Evolutionary conservation across 192 early-diverging fungal genomes (phyloP).

Genomic region (Rhizophagus sp.): DNA sequence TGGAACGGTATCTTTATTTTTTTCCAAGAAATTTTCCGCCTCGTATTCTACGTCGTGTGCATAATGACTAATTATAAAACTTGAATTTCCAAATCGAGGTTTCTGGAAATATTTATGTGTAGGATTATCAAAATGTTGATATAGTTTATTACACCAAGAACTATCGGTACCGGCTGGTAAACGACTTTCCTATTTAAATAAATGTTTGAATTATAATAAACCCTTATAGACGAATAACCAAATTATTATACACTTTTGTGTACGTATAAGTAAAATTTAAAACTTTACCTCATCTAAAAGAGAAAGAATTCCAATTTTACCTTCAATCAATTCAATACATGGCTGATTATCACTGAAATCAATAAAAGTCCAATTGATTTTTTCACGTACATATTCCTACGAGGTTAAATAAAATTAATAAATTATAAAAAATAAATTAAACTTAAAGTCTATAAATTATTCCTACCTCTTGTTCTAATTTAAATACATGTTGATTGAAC

Average conservation of each 20-base stretch:
- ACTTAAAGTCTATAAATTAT: background rate
- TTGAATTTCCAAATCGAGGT: conserved; percentile 83
- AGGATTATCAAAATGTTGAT: conserved; percentile 75
- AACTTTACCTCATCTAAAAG: conserved; percentile 86
- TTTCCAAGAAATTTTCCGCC: conserved; percentile 93
- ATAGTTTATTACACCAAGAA: conserved; percentile 87
- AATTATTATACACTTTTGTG: background rate
- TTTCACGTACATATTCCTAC: conserved; percentile 88
- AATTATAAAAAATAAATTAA: background rate
- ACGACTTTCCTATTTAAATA: conserved; percentile 49
- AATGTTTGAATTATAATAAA: background rate
- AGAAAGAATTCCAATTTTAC: conserved; percentile 90
- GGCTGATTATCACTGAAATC: conserved; percentile 99
- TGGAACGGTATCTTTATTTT: conserved; percentile 98
- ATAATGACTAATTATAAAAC: conserved; percentile 95
- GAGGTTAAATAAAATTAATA: background rate
- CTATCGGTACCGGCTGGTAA: conserved; percentile 86
- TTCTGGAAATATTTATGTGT: conserved; percentile 82
- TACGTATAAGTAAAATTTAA: background rate
- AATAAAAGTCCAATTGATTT: conserved; percentile 98
- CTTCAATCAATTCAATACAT: conserved; percentile 98
- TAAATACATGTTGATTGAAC: conserved; percentile 99
- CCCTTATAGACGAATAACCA: too few relatives aligned
- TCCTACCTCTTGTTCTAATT: conserved; percentile 87
- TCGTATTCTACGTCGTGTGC: conserved; percentile 94